A percentile compares a stretch with the other conserved stretches of the same genome.
Conservation (phyloP, 2,329 filamentous ascomycete genomes). For the Pestalotiopsis sp. region DNA sequence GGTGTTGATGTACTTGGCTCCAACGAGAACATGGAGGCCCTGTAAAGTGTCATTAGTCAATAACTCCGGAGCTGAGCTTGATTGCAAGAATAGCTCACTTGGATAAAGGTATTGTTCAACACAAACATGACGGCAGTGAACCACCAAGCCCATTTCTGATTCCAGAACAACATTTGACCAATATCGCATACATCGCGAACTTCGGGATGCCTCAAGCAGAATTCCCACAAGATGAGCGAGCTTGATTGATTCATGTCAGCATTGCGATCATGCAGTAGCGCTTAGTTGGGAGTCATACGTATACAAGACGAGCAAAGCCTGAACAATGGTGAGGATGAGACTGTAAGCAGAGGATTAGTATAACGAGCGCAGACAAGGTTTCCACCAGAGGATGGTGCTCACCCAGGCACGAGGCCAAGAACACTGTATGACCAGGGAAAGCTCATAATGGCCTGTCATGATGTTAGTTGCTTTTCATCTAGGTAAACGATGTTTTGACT, state of each 20-base stretch:
- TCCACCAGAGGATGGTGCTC: conserved; percentile 20
- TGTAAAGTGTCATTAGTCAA: conserved; percentile 32
- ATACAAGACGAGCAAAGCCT: conserved; percentile 80
- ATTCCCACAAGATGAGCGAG: conserved; percentile 57
- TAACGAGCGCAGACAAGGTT: neutral
- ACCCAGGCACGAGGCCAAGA: conserved; percentile 82
- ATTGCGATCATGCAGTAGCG: neutral
- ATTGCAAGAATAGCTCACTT: conserved; percentile 45
- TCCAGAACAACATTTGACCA: conserved; percentile 93
- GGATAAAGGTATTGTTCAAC: conserved; percentile 91
- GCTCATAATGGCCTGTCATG: conserved; percentile 77
- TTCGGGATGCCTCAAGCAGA: conserved; percentile 88
- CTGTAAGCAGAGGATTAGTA: conserved; percentile 25
- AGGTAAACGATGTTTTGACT: neutral
- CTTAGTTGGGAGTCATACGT: conserved; percentile 64
- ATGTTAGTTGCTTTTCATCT: conserved; percentile 16
- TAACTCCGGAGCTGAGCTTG: neutral
- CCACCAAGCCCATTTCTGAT: conserved; percentile 73
- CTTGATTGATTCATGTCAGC: conserved; percentile 13
- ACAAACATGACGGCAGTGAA: conserved; percentile 83
- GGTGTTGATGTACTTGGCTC: conserved; percentile 87
- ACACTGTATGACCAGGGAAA: conserved; percentile 93
- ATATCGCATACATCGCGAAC: conserved; percentile 93
- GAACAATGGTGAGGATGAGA: conserved; percentile 78
- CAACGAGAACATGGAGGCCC: conserved; percentile 81